These are phyloP conservation scores for Ramaria rubella DNA, from an alignment of 768 basidiomycete species.

Conservation along the genomic window DNA sequence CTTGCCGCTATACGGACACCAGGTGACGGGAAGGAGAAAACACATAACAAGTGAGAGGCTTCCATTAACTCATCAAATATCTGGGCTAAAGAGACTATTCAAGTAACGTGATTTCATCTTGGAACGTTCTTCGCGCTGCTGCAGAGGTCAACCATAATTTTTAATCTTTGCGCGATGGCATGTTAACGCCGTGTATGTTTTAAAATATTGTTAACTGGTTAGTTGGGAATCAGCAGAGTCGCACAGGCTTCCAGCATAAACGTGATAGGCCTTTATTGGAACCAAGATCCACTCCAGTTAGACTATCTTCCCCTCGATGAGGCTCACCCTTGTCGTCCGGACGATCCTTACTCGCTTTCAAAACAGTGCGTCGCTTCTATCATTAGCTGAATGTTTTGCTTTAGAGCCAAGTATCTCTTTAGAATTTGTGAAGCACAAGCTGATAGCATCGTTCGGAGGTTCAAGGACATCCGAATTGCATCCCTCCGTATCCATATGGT, in stretches of 20 bases:
- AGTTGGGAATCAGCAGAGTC: conserved; percentile 46
- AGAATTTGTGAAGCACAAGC: conserved; percentile 69
- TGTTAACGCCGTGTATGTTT: not conserved
- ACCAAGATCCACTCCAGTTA: conserved; percentile 34
- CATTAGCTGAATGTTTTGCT: conserved; percentile 9
- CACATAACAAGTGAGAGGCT: conserved; percentile 51
- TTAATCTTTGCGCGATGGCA: not conserved
- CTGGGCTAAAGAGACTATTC: not conserved
- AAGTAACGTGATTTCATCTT: conserved; percentile 65
- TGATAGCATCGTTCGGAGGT: conserved; percentile 44
- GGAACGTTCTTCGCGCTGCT: conserved; percentile 63
- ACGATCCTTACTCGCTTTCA: conserved; percentile 66
- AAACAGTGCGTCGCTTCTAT: conserved; percentile 28
- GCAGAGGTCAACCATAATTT: conserved; percentile 44
- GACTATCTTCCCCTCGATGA: conserved; percentile 66
- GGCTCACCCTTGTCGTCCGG: conserved; percentile 51
- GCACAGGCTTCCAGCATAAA: conserved; percentile 65
- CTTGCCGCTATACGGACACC: conserved; percentile 46
- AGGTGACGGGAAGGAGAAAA: conserved; percentile 45
- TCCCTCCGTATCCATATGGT: conserved; percentile 62
- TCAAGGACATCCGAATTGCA: conserved; percentile 54
- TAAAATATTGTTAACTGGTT: not conserved
- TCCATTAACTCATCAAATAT: not conserved
- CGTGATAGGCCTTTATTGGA: conserved; percentile 47
- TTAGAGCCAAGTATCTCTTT: not conserved